Evolutionary conservation across 805 yeast species (phyloP).

Genomic region (Yamadazyma tumulicola): DNA sequence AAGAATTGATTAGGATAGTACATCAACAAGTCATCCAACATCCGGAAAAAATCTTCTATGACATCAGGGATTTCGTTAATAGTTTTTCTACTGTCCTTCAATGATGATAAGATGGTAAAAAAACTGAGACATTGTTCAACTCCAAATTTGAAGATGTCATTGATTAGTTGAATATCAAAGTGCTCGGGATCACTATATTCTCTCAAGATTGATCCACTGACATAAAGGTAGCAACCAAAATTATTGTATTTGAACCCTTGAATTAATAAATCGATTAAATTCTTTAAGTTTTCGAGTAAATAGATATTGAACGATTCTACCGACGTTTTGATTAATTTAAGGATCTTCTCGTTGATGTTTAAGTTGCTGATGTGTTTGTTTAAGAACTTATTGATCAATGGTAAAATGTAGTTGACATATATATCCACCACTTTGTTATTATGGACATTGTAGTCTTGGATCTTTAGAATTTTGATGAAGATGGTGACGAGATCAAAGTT

Average conservation of each 20-base stretch:
- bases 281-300: constrained; percentile 55
- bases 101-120: constrained; percentile 25
- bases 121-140: constrained; percentile 61
- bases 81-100: constrained; percentile 19
- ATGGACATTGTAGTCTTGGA: constrained; percentile 34
- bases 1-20: constrained; percentile 60
- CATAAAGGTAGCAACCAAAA: constrained; percentile 86
- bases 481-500: constrained; percentile 66
- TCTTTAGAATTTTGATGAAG: constrained; percentile 54
- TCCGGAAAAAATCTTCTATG: constrained; percentile 81
- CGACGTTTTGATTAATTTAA: constrained; percentile 64
- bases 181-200: constrained; percentile 58
- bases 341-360: constrained; percentile 68
- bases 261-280: constrained; percentile 63
- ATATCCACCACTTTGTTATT: constrained; percentile 51
- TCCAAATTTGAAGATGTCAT: constrained; percentile 50
- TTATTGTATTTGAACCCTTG: constrained; percentile 67
- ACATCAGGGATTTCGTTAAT: constrained; percentile 56
- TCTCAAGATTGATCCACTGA: constrained; percentile 75
- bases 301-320: constrained; percentile 60
- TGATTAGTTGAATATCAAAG: constrained; percentile 8
- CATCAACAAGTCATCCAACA: constrained; percentile 75
- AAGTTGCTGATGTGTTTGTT: constrained; percentile 54
- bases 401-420: constrained; percentile 56
- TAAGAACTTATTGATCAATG: constrained; percentile 48